A percentile compares a stretch with the other conserved stretches of the same genome.
These are phyloP conservation scores for Lodderomyces parapsilosis DNA, from an alignment of 1,139 yeast genomes.

Conservation along the genomic window DNA sequence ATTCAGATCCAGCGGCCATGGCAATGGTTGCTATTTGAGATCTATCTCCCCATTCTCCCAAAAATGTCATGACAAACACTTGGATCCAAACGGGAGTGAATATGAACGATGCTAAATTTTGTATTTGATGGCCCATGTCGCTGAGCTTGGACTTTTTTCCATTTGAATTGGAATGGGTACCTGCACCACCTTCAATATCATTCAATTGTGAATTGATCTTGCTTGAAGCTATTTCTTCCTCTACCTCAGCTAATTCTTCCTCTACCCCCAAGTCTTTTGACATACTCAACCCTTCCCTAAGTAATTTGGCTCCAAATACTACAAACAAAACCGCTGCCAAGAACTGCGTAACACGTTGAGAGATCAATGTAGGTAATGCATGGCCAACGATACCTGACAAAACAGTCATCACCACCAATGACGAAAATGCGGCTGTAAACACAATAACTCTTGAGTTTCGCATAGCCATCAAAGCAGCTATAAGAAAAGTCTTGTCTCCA, in stretches of 20 bases:
- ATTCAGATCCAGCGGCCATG: conserved; percentile 96
- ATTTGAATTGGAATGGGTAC: conserved; percentile 14
- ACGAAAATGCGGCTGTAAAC: conserved; percentile 83
- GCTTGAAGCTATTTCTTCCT: conserved; percentile 78
- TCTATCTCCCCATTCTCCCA: conserved; percentile 99
- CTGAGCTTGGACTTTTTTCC: conserved; percentile 22
- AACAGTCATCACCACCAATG: conserved; percentile 86
- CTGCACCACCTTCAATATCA: conserved; percentile 55
- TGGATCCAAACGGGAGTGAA: conserved; percentile 92
- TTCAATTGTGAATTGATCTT: conserved; percentile 54
- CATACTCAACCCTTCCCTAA: conserved; percentile 82
- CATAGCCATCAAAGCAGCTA: conserved; percentile 99
- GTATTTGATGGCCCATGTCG: conserved; percentile 33
- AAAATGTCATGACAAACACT: conserved; percentile 91
- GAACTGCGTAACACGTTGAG: conserved; percentile 76
- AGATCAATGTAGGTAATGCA: conserved; percentile 79
- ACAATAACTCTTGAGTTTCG: conserved; percentile 79
- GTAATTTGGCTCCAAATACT: conserved; percentile 75
- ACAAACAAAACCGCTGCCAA: conserved; percentile 79
- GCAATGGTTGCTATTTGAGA: conserved; percentile 98
- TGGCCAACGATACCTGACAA: conserved; percentile 91
- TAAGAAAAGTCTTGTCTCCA: conserved; percentile 94
- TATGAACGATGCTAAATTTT: conserved; percentile 58
- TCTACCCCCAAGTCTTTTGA: conserved; percentile 82
- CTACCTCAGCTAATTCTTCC: conserved; percentile 95